Conservation (phyloP, 495 filamentous ascomycete species). For the Penicillium pancosmium region DNA sequence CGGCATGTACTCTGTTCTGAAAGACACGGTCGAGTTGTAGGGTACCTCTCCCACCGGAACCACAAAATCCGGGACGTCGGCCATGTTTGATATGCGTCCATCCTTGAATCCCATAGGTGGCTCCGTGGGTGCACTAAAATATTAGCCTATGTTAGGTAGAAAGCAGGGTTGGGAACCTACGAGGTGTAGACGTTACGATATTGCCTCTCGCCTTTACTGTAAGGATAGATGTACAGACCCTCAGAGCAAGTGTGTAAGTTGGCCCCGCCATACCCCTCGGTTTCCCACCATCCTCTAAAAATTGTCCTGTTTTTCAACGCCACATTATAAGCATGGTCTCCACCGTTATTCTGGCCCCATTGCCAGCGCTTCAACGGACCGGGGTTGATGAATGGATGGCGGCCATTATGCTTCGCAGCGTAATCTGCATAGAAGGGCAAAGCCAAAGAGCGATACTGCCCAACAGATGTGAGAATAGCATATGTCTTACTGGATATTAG, state of each 20-base stretch:
- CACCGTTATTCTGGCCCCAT: conserved; percentile 43
- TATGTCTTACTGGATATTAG: conserved; percentile 42
- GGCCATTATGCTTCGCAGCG: conserved; percentile 46
- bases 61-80: conserved; percentile 58
- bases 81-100: conserved; percentile 46
- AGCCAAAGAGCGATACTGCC: conserved; percentile 51
- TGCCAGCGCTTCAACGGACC: conserved; percentile 58
- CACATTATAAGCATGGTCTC: conserved; percentile 14
- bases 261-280: conserved; percentile 42
- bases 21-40: conserved; percentile 55
- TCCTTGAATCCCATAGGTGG: conserved; percentile 48
- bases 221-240: conserved; percentile 39
- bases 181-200: conserved; percentile 36
- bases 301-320: conserved; percentile 48
- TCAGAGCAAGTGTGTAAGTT: conserved; percentile 44
- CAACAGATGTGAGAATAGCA: conserved; percentile 50
- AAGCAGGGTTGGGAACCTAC: not conserved
- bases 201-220: conserved; percentile 23
- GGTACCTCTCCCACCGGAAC: conserved; percentile 59
- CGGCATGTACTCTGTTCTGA: conserved; percentile 57
- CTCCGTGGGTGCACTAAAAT: conserved; percentile 11
- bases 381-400: conserved; percentile 57
- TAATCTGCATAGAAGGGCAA: conserved; percentile 58
- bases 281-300: conserved; percentile 58
- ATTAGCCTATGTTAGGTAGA: not conserved